Percentiles rank a stretch among this genome's conserved stretches.
Conservation (phyloP, 2,329 filamentous ascomycete species). For the Clarireedia hainanense region DNA sequence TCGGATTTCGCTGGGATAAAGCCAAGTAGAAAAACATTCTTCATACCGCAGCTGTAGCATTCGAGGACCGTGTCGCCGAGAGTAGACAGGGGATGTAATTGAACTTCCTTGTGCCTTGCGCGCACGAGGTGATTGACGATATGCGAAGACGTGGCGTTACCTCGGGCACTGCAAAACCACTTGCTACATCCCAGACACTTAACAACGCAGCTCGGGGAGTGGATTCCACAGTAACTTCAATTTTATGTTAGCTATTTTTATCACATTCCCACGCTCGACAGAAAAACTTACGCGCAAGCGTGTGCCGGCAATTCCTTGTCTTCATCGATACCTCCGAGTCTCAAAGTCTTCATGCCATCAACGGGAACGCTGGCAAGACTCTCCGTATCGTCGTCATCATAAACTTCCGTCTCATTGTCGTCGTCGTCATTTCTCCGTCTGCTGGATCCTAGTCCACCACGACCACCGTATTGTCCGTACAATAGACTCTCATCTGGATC, state of each 20-base stretch:
- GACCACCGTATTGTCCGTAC: constrained; percentile 59
- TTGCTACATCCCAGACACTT: constrained; percentile 95
- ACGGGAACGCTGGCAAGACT: constrained; percentile 73
- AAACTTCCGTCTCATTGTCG: constrained; percentile 77
- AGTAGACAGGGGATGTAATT: constrained; percentile 86
- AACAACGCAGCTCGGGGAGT: constrained; percentile 89
- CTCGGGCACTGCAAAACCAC: constrained; percentile 97
- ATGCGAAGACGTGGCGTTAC: constrained; percentile 93
- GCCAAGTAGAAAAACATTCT: constrained; percentile 94
- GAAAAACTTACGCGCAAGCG: constrained; percentile 76
- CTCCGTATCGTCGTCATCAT: constrained; percentile 71
- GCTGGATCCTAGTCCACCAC: constrained; percentile 40
- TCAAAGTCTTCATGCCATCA: constrained; percentile 62
- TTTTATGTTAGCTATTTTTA: constrained; percentile 22
- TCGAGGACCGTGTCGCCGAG: constrained; percentile 94
- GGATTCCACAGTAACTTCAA: constrained; percentile 86
- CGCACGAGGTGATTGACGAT: constrained; percentile 98
- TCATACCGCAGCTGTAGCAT: constrained; percentile 99
- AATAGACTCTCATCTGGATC: constrained; percentile 76
- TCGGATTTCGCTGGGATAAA: constrained; percentile 99
- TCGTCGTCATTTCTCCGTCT: constrained; percentile 73
- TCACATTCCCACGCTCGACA: constrained; percentile 3
- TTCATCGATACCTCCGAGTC: constrained; percentile 58
- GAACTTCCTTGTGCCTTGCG: constrained; percentile 96
- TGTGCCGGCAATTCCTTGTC: constrained; percentile 88